phyloP scores from a whole-genome alignment of 306 rosid species.

The Vigna radiata region DNA sequence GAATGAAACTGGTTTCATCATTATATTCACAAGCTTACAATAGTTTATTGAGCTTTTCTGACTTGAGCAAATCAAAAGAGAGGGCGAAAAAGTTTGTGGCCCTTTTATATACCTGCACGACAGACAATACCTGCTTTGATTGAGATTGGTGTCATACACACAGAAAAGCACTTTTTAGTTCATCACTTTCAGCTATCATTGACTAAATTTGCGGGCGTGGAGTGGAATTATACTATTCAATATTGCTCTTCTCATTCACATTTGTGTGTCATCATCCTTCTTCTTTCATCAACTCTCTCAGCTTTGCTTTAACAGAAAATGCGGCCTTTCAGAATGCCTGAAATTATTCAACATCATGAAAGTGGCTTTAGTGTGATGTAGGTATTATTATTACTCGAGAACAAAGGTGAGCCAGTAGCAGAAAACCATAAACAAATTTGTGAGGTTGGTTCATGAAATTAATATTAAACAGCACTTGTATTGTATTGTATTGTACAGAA shows the following conservation, averaged over 20 bases:
- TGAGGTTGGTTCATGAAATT: background rate
- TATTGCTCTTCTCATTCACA: slow-evolving; percentile 4
- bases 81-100: slow-evolving; percentile 16
- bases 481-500: no score
- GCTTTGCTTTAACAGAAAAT: slow-evolving; percentile 56
- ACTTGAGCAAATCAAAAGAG: slow-evolving; percentile 36
- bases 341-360: slow-evolving; percentile 60
- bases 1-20: slow-evolving; percentile 49
- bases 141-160: slow-evolving; percentile 52
- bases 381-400: slow-evolving; percentile 35
- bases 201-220: slow-evolving; percentile 42
- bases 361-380: slow-evolving; percentile 32
- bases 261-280: slow-evolving; percentile 20
- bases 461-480: background rate
- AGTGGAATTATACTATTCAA: slow-evolving; percentile 39
- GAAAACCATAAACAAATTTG: background rate
- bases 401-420: background rate
- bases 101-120: slow-evolving; percentile 36
- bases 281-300: slow-evolving; percentile 41
- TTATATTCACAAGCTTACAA: slow-evolving; percentile 46
- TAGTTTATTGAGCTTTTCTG: slow-evolving; percentile 45
- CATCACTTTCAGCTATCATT: slow-evolving; percentile 61
- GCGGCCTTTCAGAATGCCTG: slow-evolving; percentile 50
- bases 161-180: slow-evolving; percentile 43
- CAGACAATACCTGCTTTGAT: slow-evolving; percentile 51